Conservation (phyloP, 306 rosid species). For the Quercus wislizeni region DNA sequence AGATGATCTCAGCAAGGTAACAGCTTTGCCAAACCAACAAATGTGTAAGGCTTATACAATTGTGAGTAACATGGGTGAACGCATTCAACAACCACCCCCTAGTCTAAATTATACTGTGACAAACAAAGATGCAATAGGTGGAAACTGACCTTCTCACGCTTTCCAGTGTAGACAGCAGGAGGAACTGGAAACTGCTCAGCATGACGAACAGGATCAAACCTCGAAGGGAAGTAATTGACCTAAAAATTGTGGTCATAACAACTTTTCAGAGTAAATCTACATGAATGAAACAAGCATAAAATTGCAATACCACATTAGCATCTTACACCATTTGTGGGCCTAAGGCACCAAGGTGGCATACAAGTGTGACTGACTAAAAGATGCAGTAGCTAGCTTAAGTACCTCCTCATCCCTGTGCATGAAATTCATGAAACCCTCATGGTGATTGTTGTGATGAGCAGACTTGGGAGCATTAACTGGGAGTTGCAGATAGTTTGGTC, state of each 20-base stretch:
- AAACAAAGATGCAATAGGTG: background rate
- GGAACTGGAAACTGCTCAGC: constrained; percentile 79
- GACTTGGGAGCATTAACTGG: constrained; percentile 89
- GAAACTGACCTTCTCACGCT: constrained; percentile 74
- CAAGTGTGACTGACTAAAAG: background rate
- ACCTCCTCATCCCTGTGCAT: constrained; percentile 98
- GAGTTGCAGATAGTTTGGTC: constrained; percentile 93
- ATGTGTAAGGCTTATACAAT: background rate
- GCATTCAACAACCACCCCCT: background rate
- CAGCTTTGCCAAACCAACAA: background rate
- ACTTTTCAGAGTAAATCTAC: constrained; percentile 4
- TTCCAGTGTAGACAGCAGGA: constrained; percentile 40
- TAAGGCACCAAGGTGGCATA: background rate
- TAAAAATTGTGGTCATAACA: constrained; percentile 25
- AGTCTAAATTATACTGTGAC: background rate
- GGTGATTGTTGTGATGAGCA: constrained; percentile 94
- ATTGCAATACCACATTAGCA: background rate
- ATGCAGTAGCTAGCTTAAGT: constrained; percentile 7
- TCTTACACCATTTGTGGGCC: background rate
- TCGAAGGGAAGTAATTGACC: constrained; percentile 95
- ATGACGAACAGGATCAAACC: constrained; percentile 73
- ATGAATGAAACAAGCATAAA: background rate
- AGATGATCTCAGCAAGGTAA: background rate
- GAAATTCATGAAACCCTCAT: constrained; percentile 90
- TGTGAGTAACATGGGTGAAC: constrained; percentile 3